A percentile compares a stretch with the other conserved stretches of the same genome.
Conservation (phyloP, 1,284 basidiomycete genomes). For the Heterobasidion parviporum region DNA sequence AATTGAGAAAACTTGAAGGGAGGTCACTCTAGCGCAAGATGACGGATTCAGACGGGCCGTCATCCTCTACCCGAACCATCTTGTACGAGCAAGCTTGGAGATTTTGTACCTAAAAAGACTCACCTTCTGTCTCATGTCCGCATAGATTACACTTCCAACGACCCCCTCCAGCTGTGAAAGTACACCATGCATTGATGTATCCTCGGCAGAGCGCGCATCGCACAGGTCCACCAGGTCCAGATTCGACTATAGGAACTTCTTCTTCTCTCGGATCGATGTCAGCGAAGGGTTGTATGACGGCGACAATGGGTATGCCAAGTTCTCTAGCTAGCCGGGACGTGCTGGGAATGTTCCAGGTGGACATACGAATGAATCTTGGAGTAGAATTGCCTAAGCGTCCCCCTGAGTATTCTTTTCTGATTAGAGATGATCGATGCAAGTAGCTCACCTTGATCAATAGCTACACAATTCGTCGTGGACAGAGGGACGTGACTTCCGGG, state of each 20-base stretch:
- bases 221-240: slow-evolving; percentile 66
- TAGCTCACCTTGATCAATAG: slow-evolving; percentile 83
- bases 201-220: slow-evolving; percentile 83
- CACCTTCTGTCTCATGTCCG: slow-evolving; percentile 74
- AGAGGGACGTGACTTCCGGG: slow-evolving; percentile 76
- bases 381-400: slow-evolving; percentile 51
- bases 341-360: slow-evolving; percentile 71
- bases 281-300: slow-evolving; percentile 89
- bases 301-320: slow-evolving; percentile 79
- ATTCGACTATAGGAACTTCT: slow-evolving; percentile 71
- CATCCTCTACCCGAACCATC: no score
- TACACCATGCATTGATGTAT: slow-evolving; percentile 95
- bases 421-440: neutral
- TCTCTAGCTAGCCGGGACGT: slow-evolving; percentile 77
- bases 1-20: no score
- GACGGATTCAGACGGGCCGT: no score
- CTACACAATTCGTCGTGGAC: slow-evolving; percentile 81
- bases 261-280: slow-evolving; percentile 78
- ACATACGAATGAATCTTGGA: slow-evolving; percentile 58
- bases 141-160: slow-evolving; percentile 95
- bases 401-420: neutral
- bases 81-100: no score
- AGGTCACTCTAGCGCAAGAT: no score
- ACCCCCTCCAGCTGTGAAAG: slow-evolving; percentile 79
- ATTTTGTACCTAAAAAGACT: slow-evolving; percentile 10